phyloP scores from a whole-genome alignment of 1,284 basidiomycete species.

The Marasmius fiardii region DNA sequence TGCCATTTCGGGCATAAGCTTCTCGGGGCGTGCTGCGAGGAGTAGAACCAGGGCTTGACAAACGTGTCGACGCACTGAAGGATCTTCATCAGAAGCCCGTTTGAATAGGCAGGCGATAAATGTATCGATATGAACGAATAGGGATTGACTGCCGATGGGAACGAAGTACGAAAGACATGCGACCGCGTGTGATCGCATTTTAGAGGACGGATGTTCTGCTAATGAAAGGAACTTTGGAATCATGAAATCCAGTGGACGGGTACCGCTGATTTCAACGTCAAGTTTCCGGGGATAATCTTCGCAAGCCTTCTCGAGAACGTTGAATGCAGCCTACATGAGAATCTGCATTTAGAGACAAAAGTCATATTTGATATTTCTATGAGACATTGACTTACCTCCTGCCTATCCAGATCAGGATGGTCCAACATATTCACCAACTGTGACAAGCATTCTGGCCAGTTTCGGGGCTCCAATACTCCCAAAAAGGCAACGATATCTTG shows the following conservation, averaged over 20 bases:
- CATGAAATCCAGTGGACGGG: conserved; percentile 88
- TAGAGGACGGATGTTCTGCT: conserved; percentile 78
- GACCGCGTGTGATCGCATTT: conserved; percentile 92
- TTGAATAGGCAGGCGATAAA: conserved; percentile 95
- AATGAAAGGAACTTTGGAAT: conserved; percentile 92
- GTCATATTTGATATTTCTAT: too few relatives aligned
- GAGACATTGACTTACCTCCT: conserved; percentile 74
- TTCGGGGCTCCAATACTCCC: conserved; percentile 79
- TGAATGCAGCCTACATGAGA: conserved; percentile 81
- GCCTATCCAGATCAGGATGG: conserved; percentile 65
- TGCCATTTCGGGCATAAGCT: conserved; percentile 93
- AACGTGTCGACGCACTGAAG: conserved; percentile 92
- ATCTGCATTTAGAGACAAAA: background rate
- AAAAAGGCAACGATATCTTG: conserved; percentile 89
- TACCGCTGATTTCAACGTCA: conserved; percentile 88
- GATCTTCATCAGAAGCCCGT: conserved; percentile 89
- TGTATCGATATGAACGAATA: conserved; percentile 86
- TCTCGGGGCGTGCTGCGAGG: conserved; percentile 90
- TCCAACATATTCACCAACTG: conserved; percentile 79
- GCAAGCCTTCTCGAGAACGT: conserved; percentile 92
- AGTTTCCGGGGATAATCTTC: conserved; percentile 96
- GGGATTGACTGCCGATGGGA: conserved; percentile 78
- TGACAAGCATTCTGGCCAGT: conserved; percentile 91
- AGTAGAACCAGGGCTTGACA: conserved; percentile 95
- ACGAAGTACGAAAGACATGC: conserved; percentile 95